Conservation (phyloP, 768 basidiomycete genomes). For the Holtermannia corniformis region DNA sequence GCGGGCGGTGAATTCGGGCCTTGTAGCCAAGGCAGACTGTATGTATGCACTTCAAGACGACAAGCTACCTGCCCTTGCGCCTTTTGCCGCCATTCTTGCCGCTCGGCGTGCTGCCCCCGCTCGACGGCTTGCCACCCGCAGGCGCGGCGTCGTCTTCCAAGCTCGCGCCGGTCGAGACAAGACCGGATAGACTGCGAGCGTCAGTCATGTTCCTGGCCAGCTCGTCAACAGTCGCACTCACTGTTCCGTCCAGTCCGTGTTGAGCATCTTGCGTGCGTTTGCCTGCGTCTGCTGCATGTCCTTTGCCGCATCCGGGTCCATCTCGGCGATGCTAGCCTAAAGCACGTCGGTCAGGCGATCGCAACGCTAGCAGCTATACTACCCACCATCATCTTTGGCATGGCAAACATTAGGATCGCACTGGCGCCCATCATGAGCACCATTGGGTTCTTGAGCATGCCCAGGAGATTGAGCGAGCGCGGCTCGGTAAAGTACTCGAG, state of each 20-base stretch:
- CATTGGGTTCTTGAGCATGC: conserved; percentile 39
- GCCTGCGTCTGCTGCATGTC: conserved; percentile 33
- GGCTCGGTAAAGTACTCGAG: conserved; percentile 26
- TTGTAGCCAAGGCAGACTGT: no score
- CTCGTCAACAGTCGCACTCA: conserved; percentile 17
- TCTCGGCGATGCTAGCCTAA: conserved; percentile 19
- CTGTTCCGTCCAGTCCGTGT: conserved; percentile 33
- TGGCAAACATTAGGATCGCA: conserved; percentile 29
- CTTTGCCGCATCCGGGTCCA: conserved; percentile 36
- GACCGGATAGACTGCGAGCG: background rate
- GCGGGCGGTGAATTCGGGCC: no score
- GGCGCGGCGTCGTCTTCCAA: no score
- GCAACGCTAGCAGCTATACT: background rate
- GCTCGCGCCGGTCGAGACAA: background rate
- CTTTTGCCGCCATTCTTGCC: background rate
- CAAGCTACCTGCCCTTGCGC: background rate
- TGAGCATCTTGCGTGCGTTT: conserved; percentile 24
- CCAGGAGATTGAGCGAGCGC: conserved; percentile 23
- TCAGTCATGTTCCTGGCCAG: no score
- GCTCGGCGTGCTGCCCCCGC: no score
- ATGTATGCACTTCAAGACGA: no score
- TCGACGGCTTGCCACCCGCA: background rate
- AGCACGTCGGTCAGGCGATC: background rate
- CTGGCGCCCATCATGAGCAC: conserved; percentile 39
- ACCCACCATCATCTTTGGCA: conserved; percentile 38